Conservation (phyloP, 1,139 yeast genomes). For the Hansenula anomala region DNA sequence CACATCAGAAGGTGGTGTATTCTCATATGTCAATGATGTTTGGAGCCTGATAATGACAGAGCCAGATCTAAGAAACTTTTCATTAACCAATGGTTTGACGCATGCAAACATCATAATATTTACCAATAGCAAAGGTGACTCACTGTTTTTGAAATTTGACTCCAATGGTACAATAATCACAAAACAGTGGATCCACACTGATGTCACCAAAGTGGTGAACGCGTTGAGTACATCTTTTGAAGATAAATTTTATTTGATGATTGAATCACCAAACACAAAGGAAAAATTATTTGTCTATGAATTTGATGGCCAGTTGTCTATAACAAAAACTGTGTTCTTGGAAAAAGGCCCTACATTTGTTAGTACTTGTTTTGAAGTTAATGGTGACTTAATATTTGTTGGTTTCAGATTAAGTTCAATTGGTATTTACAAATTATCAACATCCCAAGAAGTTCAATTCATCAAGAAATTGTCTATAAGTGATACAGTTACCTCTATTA, state of each 20-base stretch:
- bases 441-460: conserved; percentile 22
- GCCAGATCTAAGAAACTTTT: conserved; percentile 39
- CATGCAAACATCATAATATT: conserved; percentile 38
- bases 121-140: conserved; percentile 49
- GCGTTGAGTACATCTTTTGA: conserved; percentile 33
- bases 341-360: conserved; percentile 46
- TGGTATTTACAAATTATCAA: conserved; percentile 44
- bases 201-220: conserved; percentile 49
- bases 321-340: conserved; percentile 20
- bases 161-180: conserved; percentile 15
- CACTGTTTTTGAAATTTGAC: conserved; percentile 41
- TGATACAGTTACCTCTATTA: conserved; percentile 67
- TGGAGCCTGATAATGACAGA: conserved; percentile 33
- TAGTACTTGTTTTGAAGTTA: conserved; percentile 50
- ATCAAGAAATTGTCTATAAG: conserved; percentile 55
- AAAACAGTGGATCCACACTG: conserved; percentile 14
- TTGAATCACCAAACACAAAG: conserved; percentile 67
- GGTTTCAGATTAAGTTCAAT: conserved; percentile 74
- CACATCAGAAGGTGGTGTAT: conserved; percentile 59
- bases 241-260: conserved; percentile 33
- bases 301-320: conserved; percentile 25
- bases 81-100: conserved; percentile 45
- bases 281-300: conserved; percentile 49
- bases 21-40: conserved; percentile 27
- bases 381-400: conserved; percentile 41